A percentile compares a stretch with the other conserved stretches of the same genome.
Conservation (phyloP, 768 basidiomycete species). For the Suillus plorans region DNA sequence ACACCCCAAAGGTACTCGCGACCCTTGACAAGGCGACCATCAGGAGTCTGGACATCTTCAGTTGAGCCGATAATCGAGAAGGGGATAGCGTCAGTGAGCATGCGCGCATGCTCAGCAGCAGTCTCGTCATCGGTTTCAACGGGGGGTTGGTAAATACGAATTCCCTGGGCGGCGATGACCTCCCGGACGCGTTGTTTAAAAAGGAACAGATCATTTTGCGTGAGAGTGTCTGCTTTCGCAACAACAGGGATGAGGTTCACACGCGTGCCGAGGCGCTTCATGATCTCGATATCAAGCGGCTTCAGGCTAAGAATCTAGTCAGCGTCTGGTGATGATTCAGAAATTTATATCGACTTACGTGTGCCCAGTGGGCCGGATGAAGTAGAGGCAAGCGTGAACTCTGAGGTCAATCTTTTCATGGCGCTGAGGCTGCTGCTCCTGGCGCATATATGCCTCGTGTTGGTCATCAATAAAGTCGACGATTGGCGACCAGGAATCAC, state of each 20-base stretch:
- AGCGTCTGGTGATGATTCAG: conserved; percentile 1
- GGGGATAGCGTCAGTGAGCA: conserved; percentile 88
- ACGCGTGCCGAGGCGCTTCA: conserved; percentile 97
- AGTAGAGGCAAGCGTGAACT: conserved; percentile 96
- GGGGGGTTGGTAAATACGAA: conserved; percentile 93
- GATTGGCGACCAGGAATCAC: conserved; percentile 97
- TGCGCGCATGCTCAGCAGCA: conserved; percentile 83
- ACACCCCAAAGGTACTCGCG: conserved; percentile 99
- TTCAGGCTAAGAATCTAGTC: conserved; percentile 56
- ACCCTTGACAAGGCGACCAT: conserved; percentile 93
- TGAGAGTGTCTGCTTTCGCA: conserved; percentile 97
- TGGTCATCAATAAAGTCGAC: conserved; percentile 98
- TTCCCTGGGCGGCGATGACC: conserved; percentile 86
- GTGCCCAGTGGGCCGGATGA: conserved; percentile 94
- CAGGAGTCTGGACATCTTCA: conserved; percentile 87
- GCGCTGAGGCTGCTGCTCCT: conserved; percentile 98
- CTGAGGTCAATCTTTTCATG: conserved; percentile 92
- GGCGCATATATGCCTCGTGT: conserved; percentile 93
- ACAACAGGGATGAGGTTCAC: conserved; percentile 98
- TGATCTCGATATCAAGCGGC: conserved; percentile 98
- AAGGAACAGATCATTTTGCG: conserved; percentile 83
- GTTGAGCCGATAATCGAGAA: conserved; percentile 99
- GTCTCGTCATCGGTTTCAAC: conserved; percentile 87
- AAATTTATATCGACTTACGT: conserved; percentile 60
- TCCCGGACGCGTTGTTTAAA: conserved; percentile 97